Conservation (phyloP, 768 basidiomycete species). For the Trametes villosa region DNA sequence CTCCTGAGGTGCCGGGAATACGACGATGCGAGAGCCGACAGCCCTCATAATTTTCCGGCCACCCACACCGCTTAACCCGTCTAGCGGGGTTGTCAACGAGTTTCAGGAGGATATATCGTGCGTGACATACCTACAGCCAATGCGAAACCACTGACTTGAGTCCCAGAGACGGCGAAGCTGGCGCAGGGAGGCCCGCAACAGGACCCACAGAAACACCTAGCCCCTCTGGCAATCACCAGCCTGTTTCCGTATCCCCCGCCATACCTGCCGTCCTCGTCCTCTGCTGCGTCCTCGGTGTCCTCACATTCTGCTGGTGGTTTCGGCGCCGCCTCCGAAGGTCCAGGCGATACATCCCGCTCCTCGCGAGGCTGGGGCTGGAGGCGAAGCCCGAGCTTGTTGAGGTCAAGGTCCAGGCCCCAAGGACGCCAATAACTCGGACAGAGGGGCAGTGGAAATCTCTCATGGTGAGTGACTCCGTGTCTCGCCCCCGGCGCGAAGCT, state of each 20-base stretch:
- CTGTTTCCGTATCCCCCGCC: neutral
- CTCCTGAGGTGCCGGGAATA: too few species aligned
- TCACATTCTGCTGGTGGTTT: neutral
- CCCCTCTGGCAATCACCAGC: neutral
- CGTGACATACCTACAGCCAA: too few species aligned
- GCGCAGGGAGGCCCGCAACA: too few species aligned
- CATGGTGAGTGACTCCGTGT: neutral
- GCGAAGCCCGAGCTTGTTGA: constrained; percentile 1
- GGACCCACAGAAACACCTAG: neutral
- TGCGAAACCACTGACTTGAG: too few species aligned
- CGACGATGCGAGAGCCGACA: too few species aligned
- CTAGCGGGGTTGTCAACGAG: too few species aligned
- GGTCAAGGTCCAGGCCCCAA: neutral
- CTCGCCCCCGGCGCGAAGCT: neutral
- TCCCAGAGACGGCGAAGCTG: too few species aligned
- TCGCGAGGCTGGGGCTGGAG: neutral
- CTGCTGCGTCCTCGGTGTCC: neutral
- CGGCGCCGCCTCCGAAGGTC: neutral
- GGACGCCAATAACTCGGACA: too few species aligned
- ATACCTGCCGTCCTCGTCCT: neutral
- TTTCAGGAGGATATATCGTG: too few species aligned
- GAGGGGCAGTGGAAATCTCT: neutral
- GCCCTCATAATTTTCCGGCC: too few species aligned
- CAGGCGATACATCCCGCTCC: neutral
- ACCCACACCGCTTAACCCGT: too few species aligned